Conservation (phyloP, 2,329 filamentous ascomycete genomes). For the Fusarium compactum region DNA sequence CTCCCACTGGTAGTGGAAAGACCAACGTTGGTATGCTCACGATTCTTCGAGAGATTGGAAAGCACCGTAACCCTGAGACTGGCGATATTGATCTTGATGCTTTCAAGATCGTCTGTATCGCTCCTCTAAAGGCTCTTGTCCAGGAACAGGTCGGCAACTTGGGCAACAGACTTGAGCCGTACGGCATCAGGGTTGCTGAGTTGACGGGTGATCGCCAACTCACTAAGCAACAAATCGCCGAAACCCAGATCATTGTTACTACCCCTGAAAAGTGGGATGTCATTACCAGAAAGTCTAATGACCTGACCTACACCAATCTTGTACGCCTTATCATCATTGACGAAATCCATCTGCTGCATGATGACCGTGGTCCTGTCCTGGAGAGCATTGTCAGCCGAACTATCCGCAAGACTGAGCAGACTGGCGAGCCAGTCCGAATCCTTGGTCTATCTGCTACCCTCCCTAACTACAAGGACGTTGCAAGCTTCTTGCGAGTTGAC, state of each 20-base stretch:
- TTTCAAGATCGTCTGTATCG: constrained; percentile 99
- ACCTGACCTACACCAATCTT: constrained; percentile 96
- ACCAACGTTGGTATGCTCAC: constrained; percentile 98
- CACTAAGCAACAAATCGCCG: constrained; percentile 97
- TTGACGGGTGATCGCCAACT: constrained; percentile 97
- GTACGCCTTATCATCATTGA: constrained; percentile 96
- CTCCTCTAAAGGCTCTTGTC: constrained; percentile 93
- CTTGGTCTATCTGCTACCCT: constrained; percentile 94
- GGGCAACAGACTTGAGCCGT: constrained; percentile 88
- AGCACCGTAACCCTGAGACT: constrained; percentile 87
- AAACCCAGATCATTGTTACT: constrained; percentile 98
- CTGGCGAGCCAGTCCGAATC: constrained; percentile 90
- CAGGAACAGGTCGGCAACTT: constrained; percentile 99
- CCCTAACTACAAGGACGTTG: constrained; percentile 96
- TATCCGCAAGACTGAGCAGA: constrained; percentile 92
- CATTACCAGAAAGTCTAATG: constrained; percentile 96
- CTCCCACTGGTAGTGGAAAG: constrained; percentile 96
- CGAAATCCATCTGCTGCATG: constrained; percentile 96
- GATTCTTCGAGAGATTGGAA: constrained; percentile 95
- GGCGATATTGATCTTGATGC: constrained; percentile 96
- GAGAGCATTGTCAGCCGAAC: constrained; percentile 97
- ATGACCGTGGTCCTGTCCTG: constrained; percentile 94
- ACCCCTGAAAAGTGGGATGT: constrained; percentile 99
- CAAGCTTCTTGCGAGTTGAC: constrained; percentile 93
- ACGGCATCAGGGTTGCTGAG: constrained; percentile 93